Base-by-base conservation (phyloP, 164 flowering plant genomes). In the Aristolochia californica region DNA sequence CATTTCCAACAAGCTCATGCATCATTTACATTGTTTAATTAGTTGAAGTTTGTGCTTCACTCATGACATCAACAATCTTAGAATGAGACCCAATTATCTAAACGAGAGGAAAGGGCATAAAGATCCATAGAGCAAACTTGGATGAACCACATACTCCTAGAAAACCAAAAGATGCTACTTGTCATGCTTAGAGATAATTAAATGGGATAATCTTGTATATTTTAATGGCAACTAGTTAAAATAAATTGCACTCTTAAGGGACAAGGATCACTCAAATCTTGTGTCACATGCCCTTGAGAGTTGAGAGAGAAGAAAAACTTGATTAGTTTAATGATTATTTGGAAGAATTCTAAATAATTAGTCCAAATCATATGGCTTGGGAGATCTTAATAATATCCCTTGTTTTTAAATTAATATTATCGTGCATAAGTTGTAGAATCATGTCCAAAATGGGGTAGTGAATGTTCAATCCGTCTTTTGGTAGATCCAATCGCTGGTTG, bases 41-140 rank as follows among this genome's bases (percentile, higher is more conserved):
- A 59, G 52, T 73, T 68, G 77, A 66, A 63, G 62, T 62, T 71
- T 62, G 77, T 64, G 66, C 66, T 62, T 26, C 68, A 72, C 76
- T 78, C 74, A 73, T 73, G 71, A 60, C 74, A 48, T 66, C 79
- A 72, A 68, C 69, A 62, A 53, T 58, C 30, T 49, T 66, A 60
- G 53, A 23, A 55, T 61, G 14, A 54, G n/a, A 27, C 21, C 17
- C 4, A 17, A 13, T 54, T 4, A 4, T 23, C 17, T 22, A 10
- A 50, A 22, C 23, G 13, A 2, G 5, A n/a, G 2, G 23, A 22
- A 12, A 23, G 54, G 23, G 16, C 40, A 18, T 44, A 20, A 38
- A 40, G 21, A 23, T 27, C 48, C 51, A 49, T 65, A 54, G 50
- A 59, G 56, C 12, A 51, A 53, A 47, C 56, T 34, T 57, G 51